Evolutionary conservation across 306 rosid species (phyloP).

Genomic region (Erythrophleum fordii): DNA sequence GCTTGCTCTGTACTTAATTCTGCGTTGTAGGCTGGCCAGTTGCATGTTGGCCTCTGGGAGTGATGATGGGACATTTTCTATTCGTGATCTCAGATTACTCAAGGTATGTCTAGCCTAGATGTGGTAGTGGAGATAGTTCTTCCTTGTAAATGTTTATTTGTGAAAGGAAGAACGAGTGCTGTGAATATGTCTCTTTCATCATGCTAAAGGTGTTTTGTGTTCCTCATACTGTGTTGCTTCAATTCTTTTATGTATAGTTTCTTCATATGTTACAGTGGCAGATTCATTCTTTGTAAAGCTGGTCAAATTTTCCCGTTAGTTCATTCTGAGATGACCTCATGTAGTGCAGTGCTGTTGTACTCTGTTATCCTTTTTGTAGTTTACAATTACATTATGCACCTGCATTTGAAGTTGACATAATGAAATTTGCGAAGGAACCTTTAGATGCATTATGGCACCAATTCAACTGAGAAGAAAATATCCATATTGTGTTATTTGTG

Average conservation of each 20-base stretch:
- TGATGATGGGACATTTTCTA: conserved; percentile 93
- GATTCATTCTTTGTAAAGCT: conserved; percentile 17
- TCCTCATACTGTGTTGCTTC: background rate
- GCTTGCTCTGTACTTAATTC: conserved; percentile 24
- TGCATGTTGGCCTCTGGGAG: conserved; percentile 97
- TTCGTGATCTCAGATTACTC: conserved; percentile 88
- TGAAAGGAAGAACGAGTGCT: conserved; percentile 5
- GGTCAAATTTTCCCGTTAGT: background rate
- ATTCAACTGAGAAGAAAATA: too few relatives aligned
- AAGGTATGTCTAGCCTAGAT: conserved; percentile 54
- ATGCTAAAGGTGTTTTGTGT: conserved; percentile 27
- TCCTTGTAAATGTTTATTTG: background rate
- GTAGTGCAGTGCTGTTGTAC: background rate
- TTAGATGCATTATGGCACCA: conserved; percentile 13
- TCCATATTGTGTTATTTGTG: conserved; percentile 24
- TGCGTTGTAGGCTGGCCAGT: conserved; percentile 69
- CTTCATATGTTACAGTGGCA: background rate
- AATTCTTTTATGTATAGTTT: too few relatives aligned
- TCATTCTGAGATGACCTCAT: background rate
- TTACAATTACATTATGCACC: background rate
- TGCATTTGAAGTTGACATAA: conserved; percentile 27
- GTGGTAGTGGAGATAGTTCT: background rate
- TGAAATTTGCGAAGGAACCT: conserved; percentile 4
- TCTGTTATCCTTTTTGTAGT: background rate
- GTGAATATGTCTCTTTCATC: background rate